Evolutionary conservation across 345 rosid genomes (phyloP), one percentile per base, ranked within the genome.

Genomic region (Ceriops tagal): DNA sequence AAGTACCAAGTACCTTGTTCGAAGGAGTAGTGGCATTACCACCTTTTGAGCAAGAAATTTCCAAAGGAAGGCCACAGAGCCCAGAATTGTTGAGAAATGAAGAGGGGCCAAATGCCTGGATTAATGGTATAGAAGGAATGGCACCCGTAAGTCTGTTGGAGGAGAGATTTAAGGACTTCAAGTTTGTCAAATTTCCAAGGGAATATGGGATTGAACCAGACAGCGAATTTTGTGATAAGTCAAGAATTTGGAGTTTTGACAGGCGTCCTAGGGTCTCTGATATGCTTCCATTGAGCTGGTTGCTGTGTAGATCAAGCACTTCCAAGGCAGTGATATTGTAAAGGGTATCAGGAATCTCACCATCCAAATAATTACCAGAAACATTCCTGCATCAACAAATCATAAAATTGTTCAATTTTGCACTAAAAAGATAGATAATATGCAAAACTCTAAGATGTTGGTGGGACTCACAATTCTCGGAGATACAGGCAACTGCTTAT

Each of bases 31-130:
- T 62, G 67, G 79, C 79, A 70, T 35, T 77, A 65, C 80, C 58
- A 31, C 59, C 73, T 37, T 52, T 64, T n/a, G 83, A 78, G 82
- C 99, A 93, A 53, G 91, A 61, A 30, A 71, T 73, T 30, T 70
- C 71, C 71, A 91, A 79, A 61, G 99, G 99, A 37, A 77, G 24
- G 67, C 99, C 99, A 22, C 97, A 92, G 65, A 92, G 92, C 46
- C 79, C 70, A 47, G 88, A 71, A 65, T 92, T 95, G 89, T 95
- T 79, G 26, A 76, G 71, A 86, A 89, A 92, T 18, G 96, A 85
- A 62, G 88, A 80, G 34, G 86, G 67, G 27, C 96, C 96, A 18
- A 92, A 95, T 67, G 71, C 80, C 78, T 78, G 90, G 49, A 89
- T 69, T 66, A 47, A 71, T 43, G 81, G 83, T 68, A 62, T 53